These are phyloP conservation scores for Naganishia vishniacii DNA, from an alignment of 768 basidiomycete species.

Conservation along the genomic window DNA sequence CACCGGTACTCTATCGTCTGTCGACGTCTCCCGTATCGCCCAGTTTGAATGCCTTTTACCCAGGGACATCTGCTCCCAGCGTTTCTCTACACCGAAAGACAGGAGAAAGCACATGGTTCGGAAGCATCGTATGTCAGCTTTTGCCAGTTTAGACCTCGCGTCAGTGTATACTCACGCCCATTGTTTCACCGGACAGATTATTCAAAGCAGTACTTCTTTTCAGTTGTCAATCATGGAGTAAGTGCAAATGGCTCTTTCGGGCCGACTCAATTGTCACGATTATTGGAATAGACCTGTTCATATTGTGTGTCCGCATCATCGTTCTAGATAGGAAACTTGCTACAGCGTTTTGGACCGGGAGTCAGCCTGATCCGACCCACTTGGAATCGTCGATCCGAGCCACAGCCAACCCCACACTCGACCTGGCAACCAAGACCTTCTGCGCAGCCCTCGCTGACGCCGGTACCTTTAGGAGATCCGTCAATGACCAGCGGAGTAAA, in stretches of 20 bases:
- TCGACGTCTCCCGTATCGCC: too few species aligned
- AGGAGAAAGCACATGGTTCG: conserved; percentile 76
- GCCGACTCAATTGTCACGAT: too few species aligned
- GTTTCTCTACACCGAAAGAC: conserved; percentile 67
- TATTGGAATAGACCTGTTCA: too few species aligned
- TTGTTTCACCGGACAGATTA: conserved; percentile 52
- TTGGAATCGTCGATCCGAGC: conserved; percentile 57
- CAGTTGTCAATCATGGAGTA: conserved; percentile 78
- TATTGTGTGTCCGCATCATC: too few species aligned
- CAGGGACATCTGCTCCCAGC: conserved; percentile 53
- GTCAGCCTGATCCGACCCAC: conserved; percentile 68
- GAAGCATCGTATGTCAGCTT: conserved; percentile 53
- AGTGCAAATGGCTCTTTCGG: conserved; percentile 11
- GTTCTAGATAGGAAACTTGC: conserved; percentile 62
- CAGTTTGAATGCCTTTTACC: conserved; percentile 74
- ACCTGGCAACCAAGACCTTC: too few species aligned
- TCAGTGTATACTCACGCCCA: too few species aligned
- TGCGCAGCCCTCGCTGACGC: too few species aligned
- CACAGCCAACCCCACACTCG: background rate
- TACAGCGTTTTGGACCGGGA: conserved; percentile 76
- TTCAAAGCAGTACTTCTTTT: conserved; percentile 85
- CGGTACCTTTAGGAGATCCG: too few species aligned
- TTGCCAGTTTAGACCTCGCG: too few species aligned
- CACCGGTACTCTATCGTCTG: too few species aligned
- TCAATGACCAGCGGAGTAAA: background rate